Conservation (phyloP, 2,329 filamentous ascomycete species). For the Celoporthe dispersa region DNA sequence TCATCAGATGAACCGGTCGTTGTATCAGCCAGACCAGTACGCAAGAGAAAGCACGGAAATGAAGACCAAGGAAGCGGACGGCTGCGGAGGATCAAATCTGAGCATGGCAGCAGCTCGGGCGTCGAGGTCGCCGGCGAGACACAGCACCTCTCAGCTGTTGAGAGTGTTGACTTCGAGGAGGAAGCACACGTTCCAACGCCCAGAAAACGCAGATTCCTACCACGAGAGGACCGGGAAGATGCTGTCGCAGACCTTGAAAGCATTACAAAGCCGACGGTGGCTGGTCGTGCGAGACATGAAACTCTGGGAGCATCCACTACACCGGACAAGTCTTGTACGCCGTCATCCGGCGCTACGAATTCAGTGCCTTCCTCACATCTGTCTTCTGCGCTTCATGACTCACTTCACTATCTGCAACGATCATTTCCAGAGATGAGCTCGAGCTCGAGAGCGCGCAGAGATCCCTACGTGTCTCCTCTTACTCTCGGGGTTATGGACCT, state of each 20-base stretch:
- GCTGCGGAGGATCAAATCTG: slow-evolving; percentile 48
- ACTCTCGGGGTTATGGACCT: slow-evolving; percentile 22
- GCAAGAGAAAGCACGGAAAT: slow-evolving; percentile 49
- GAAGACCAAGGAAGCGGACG: slow-evolving; percentile 30
- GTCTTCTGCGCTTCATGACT: background rate
- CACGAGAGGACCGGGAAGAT: background rate
- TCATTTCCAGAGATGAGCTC: background rate
- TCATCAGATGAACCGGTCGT: slow-evolving; percentile 58
- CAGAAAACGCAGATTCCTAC: slow-evolving; percentile 38
- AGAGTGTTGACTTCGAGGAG: slow-evolving; percentile 65
- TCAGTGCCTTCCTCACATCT: background rate
- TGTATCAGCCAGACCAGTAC: slow-evolving; percentile 53
- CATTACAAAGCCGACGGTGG: background rate
- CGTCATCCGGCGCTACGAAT: background rate
- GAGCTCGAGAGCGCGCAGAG: background rate
- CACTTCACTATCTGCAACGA: slow-evolving; percentile 22
- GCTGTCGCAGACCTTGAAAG: background rate
- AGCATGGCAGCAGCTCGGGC: slow-evolving; percentile 41
- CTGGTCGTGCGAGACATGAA: background rate
- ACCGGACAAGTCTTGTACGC: background rate
- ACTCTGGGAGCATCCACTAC: background rate
- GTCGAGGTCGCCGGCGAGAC: slow-evolving; percentile 36
- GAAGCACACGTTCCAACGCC: slow-evolving; percentile 50
- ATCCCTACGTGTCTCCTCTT: background rate
- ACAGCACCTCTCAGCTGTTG: slow-evolving; percentile 46